Evolutionary conservation across 257 asterid species (phyloP).

Genomic region (Rhazya stricta): DNA sequence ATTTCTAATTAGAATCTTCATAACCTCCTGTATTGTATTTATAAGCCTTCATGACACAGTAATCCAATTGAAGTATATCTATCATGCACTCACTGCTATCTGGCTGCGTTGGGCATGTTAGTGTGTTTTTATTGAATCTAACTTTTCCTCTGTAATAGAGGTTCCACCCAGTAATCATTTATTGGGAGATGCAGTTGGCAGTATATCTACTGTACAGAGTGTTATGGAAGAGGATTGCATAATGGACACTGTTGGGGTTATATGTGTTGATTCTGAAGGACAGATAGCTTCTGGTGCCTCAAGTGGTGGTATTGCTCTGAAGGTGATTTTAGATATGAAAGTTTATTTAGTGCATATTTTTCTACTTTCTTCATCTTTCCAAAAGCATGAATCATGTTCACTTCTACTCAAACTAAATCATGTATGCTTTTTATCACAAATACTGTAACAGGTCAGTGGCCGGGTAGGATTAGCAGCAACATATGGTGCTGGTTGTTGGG

Average conservation of each 20-base stretch:
- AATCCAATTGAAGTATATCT: background rate
- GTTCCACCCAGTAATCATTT: slow-evolving; percentile 28
- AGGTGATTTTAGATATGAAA: slow-evolving; percentile 40
- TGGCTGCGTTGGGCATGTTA: background rate
- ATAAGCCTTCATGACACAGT: background rate
- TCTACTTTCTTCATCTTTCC: background rate
- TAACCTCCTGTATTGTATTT: background rate
- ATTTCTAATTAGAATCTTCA: background rate
- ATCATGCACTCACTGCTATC: background rate
- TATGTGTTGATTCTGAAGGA: slow-evolving; percentile 87
- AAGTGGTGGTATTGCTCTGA: slow-evolving; percentile 95
- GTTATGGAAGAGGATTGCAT: slow-evolving; percentile 45
- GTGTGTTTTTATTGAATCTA: slow-evolving; percentile 13
- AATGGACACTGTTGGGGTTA: slow-evolving; percentile 89
- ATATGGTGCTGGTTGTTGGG: slow-evolving; percentile 98
- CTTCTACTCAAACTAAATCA: background rate
- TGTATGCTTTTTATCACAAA: background rate
- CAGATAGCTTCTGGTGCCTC: slow-evolving; percentile 88
- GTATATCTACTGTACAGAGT: slow-evolving; percentile 23
- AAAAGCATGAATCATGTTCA: background rate
- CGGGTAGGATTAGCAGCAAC: slow-evolving; percentile 93
- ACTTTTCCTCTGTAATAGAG: slow-evolving; percentile 27
- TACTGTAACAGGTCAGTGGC: slow-evolving; percentile 62
- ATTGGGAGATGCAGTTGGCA: slow-evolving; percentile 26
- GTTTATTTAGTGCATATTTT: background rate